Base-by-base conservation (phyloP, 1,284 basidiomycete genomes). In the Exsudoporus floridanus region DNA sequence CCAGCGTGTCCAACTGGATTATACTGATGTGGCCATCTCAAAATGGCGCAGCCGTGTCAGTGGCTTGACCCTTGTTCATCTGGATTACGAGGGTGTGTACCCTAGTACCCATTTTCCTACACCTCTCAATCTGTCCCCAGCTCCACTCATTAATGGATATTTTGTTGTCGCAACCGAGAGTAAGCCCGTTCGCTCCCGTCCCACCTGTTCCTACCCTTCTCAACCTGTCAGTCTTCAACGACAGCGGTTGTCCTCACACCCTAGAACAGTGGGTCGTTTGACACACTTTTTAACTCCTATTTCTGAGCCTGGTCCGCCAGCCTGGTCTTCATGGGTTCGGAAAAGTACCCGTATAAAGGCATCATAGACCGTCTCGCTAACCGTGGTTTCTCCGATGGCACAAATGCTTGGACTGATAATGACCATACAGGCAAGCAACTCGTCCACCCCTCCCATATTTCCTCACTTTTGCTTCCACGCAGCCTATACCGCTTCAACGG, bases 301-400 rank as follows among this genome's bases (percentile, higher is more conserved):
- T 51, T 57, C 52, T 42, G 27, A 55, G 45, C 41, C 44, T 28
- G 52, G 54, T 61, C 44, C 23, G 25, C 8, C 51, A 90, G 91
- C 70, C 74, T 97, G 49, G 84, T 98, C 19, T 98, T 98, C 70
- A 89, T 98, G 78, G 94, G 94, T 12, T 96, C 93, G 2, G 88
- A 96, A 67, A 84, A 88, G 63, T 97, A 95, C 68, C 96, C 96
- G 0, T 95, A 93, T 81, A 99, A 99, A 72, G 97, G 96, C 27
- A 90, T 98, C 44, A 84, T 99, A 50, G 97, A 99, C 74, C 88
- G 92, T 57, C 81, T 99, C n/a, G 97, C 97, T 9, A 99, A 98
- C 71, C 84, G 95, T 48, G 93, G 94, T 10, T 98, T 96, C 68
- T 94, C 94, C 12, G 88, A 92, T 55, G 93, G 94, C 28, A 98